Conservation (phyloP, 306 rosid species). For the Lathyrus sativus region DNA sequence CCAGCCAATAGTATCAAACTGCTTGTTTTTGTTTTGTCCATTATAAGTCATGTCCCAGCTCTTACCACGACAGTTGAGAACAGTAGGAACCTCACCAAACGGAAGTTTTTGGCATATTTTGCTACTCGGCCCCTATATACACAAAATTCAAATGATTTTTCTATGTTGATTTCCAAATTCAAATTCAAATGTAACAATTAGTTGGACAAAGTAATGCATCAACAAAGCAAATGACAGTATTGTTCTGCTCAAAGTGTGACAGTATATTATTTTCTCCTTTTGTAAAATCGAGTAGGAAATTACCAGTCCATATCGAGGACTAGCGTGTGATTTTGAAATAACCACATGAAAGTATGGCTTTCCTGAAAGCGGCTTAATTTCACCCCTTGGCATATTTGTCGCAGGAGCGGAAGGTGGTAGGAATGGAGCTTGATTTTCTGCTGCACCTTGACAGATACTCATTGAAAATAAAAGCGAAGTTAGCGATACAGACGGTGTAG, state of each 20-base stretch:
- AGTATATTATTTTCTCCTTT: neutral
- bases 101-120: conserved; percentile 41
- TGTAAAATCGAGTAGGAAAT: conserved; percentile 19
- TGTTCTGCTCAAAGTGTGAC: neutral
- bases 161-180: neutral
- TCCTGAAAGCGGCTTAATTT: conserved; percentile 55
- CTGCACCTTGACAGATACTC: conserved; percentile 3
- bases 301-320: conserved; percentile 45
- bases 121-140: conserved; percentile 26
- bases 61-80: conserved; percentile 44
- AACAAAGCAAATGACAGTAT: neutral
- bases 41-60: conserved; percentile 47
- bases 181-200: neutral
- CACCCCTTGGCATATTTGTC: conserved; percentile 39
- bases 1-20: conserved; percentile 43
- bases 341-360: conserved; percentile 41
- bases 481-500: neutral
- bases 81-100: conserved; percentile 26
- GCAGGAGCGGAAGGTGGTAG: neutral
- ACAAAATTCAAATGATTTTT: conserved; percentile 27
- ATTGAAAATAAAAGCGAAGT: conserved; percentile 10
- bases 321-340: conserved; percentile 41
- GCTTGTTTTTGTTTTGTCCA: conserved; percentile 25
- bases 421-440: conserved; percentile 10
- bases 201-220: conserved; percentile 5